Evolutionary conservation across 805 yeast genomes (phyloP).

Genomic region (Pichia manshurica): DNA sequence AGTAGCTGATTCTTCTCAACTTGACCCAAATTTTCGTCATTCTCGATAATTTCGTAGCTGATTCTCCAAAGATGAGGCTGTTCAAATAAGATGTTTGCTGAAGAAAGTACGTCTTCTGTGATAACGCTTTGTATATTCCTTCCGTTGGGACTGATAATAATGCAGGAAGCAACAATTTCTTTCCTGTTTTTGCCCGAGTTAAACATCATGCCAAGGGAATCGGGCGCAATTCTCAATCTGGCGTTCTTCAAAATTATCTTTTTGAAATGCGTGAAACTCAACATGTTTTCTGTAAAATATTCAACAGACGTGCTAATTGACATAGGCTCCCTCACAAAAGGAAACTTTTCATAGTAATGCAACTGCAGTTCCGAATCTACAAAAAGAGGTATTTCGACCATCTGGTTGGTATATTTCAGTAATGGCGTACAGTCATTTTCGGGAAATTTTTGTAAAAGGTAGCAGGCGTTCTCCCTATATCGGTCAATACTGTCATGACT

Average conservation of each 20-base stretch:
- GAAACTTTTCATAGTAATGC: constrained; percentile 12
- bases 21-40: neutral
- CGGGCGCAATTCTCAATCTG: neutral
- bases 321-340: constrained; percentile 16
- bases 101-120: neutral
- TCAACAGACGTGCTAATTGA: constrained; percentile 10
- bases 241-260: constrained; percentile 13
- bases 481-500: neutral
- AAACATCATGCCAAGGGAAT: neutral
- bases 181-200: no score
- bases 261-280: constrained; percentile 11
- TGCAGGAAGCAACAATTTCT: neutral
- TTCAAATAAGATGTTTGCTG: constrained; percentile 10
- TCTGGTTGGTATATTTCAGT: constrained; percentile 14
- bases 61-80: constrained; percentile 11
- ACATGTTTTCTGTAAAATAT: constrained; percentile 7
- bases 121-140: neutral
- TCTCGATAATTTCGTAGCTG: neutral
- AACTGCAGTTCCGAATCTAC: neutral
- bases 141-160: neutral
- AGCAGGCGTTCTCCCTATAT: neutral
- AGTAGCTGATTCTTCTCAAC: neutral
- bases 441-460: constrained; percentile 3
- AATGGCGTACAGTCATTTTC: neutral
- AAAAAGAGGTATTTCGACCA: constrained; percentile 14